Conservation (phyloP, 2,329 filamentous ascomycete species). For the Incumbomyces delicatus region DNA sequence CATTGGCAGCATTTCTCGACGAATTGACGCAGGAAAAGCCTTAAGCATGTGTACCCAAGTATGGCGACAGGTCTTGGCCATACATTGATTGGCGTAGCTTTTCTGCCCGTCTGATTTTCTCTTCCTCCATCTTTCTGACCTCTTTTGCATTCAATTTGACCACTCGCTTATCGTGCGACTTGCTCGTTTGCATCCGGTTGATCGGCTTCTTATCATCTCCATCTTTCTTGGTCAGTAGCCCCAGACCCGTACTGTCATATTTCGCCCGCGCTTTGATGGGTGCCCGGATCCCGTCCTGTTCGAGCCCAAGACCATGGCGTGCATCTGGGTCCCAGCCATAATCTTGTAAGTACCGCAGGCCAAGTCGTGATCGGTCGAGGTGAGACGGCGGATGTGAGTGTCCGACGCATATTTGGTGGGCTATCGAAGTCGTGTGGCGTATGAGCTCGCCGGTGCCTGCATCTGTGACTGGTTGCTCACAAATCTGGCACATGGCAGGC, state of each 20-base stretch:
- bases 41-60: constrained; percentile 43
- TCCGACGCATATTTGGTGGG: constrained; percentile 48
- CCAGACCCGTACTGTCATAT: constrained; percentile 64
- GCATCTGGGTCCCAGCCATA: constrained; percentile 54
- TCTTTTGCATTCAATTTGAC: constrained; percentile 60
- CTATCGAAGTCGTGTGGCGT: constrained; percentile 42
- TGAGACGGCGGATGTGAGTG: constrained; percentile 50
- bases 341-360: constrained; percentile 45
- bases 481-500: constrained; percentile 45
- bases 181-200: constrained; percentile 31
- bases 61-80: constrained; percentile 64
- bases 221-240: constrained; percentile 33
- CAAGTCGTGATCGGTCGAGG: constrained; percentile 47
- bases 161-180: constrained; percentile 19
- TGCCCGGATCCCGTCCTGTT: constrained; percentile 61
- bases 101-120: constrained; percentile 54
- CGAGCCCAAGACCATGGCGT: constrained; percentile 59
- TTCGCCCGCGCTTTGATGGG: constrained; percentile 67
- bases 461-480: constrained; percentile 44
- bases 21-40: neutral
- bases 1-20: neutral
- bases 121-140: constrained; percentile 50
- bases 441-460: constrained; percentile 11
- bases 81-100: constrained; percentile 63
- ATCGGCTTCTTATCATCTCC: constrained; percentile 23